These are phyloP conservation scores for Fusarium algeriense DNA, from an alignment of 2,329 filamentous ascomycete species.

Conservation along the genomic window DNA sequence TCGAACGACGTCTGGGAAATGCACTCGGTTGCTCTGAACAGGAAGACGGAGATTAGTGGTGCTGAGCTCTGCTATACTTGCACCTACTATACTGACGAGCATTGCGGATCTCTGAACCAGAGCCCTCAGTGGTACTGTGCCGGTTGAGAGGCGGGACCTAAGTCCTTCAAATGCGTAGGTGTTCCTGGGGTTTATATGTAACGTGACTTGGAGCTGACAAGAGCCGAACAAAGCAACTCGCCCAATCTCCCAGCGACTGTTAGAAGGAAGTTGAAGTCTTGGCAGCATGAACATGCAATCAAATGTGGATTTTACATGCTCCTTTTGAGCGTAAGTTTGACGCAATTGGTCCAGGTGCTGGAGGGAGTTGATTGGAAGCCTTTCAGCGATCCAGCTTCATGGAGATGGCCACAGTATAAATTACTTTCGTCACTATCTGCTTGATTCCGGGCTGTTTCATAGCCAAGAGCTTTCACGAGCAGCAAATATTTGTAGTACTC, in stretches of 20 bases:
- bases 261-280: neutral
- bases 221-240: neutral
- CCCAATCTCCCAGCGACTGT: neutral
- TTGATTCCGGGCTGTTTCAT: neutral
- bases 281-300: too few relatives aligned
- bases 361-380: neutral
- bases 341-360: too few relatives aligned
- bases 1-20: neutral
- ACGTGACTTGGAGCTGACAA: neutral
- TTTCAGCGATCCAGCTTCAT: neutral
- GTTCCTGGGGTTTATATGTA: accelerated
- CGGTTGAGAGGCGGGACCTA: neutral
- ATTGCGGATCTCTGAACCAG: neutral
- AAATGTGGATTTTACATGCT: too few relatives aligned
- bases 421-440: neutral
- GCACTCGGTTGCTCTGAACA: neutral
- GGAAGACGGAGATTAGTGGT: neutral
- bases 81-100: neutral
- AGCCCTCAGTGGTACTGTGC: neutral
- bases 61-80: neutral
- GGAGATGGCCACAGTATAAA: neutral
- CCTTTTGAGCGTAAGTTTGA: too few relatives aligned
- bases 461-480: neutral
- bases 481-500: neutral
- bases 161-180: neutral